These are phyloP conservation scores for Laguncularia racemosa DNA, from an alignment of 345 rosid species.

Conservation along the genomic window DNA sequence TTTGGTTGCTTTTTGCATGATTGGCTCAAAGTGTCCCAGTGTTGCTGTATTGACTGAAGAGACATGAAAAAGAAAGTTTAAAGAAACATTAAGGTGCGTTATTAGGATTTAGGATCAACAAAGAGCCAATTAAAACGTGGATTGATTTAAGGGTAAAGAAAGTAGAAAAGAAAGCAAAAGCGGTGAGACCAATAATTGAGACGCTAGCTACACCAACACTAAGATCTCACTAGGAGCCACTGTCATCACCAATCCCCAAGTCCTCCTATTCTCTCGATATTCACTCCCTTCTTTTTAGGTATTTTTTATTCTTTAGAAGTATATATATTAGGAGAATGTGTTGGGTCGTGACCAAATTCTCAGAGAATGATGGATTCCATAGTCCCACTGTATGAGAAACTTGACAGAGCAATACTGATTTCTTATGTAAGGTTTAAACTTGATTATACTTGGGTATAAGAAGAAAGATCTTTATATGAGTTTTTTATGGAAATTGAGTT, in stretches of 20 bases:
- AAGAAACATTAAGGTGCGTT: no score
- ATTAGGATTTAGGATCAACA: constrained; percentile 20
- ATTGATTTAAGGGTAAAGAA: neutral
- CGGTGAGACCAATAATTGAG: constrained; percentile 18
- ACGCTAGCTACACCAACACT: constrained; percentile 6
- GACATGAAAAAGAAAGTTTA: no score
- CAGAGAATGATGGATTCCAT: constrained; percentile 51
- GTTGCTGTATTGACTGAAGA: neutral
- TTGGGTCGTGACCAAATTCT: constrained; percentile 16
- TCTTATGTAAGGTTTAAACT: neutral
- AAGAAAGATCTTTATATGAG: no score
- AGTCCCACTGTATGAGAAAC: neutral
- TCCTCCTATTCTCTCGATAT: constrained; percentile 29
- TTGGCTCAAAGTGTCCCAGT: constrained; percentile 26
- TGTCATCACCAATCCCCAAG: constrained; percentile 27
- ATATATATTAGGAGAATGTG: neutral
- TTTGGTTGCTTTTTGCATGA: constrained; percentile 32
- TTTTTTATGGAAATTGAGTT: no score
- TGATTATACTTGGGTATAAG: no score
- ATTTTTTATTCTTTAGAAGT: neutral
- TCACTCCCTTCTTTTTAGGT: constrained; percentile 20
- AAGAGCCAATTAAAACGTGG: constrained; percentile 21
- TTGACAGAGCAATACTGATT: constrained; percentile 1
- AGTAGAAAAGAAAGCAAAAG: neutral
- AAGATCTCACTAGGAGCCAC: constrained; percentile 25